A percentile compares a stretch with the other conserved stretches of the same genome.
Conservation (phyloP, 225 moss, liverwort and hornwort genomes). For the Asterella californica region DNA sequence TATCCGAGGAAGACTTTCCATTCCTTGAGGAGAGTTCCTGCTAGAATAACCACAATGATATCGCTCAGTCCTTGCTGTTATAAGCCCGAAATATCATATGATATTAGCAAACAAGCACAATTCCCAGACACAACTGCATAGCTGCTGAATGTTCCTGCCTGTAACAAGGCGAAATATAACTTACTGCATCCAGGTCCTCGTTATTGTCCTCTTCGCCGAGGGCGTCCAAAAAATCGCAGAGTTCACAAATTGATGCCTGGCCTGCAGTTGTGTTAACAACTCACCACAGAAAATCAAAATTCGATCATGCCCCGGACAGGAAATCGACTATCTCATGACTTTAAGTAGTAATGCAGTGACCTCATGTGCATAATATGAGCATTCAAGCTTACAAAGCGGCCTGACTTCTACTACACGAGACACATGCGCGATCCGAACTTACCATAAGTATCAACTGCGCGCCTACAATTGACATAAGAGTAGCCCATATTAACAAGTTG, state of each 20-base stretch:
- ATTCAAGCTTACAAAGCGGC: background rate
- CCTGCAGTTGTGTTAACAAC: background rate
- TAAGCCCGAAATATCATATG: background rate
- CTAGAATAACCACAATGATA: background rate
- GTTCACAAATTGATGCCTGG: slow-evolving; percentile 11
- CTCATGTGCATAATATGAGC: background rate
- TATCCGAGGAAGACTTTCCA: slow-evolving; percentile 6
- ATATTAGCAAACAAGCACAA: background rate
- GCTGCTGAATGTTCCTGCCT: background rate
- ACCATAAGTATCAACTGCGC: slow-evolving; percentile 18
- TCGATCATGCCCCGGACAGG: background rate
- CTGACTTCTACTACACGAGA: background rate
- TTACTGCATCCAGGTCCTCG: background rate
- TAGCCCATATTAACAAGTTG: slow-evolving; percentile 22
- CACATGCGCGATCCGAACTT: background rate
- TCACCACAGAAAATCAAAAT: background rate
- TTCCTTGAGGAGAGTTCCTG: background rate
- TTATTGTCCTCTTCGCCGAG: slow-evolving; percentile 8
- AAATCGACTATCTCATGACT: background rate
- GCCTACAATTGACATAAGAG: slow-evolving; percentile 9
- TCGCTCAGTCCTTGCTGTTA: background rate
- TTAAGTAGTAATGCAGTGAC: background rate
- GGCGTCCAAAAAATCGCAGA: slow-evolving; percentile 21
- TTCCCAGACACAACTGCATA: background rate
- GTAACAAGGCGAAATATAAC: background rate